phyloP scores from a whole-genome alignment of 2,329 filamentous ascomycete species.

The Pyrenophora tritici-repentis region DNA sequence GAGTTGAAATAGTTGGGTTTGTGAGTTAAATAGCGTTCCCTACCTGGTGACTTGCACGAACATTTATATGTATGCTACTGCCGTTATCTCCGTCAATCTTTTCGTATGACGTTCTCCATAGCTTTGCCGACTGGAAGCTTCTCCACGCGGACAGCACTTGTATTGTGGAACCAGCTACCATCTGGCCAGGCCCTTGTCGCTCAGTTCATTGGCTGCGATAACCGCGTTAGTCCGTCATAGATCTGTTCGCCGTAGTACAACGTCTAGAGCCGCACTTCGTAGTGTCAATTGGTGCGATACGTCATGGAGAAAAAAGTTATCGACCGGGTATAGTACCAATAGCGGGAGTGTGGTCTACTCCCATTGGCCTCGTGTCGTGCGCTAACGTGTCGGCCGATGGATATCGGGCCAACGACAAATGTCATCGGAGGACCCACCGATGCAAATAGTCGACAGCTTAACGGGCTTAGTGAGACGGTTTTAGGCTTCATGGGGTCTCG shows the following conservation, averaged over 20 bases:
- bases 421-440: neutral
- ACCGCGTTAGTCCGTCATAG: slow-evolving; percentile 1
- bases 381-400: slow-evolving; percentile 6
- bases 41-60: neutral
- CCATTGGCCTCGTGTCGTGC: slow-evolving; percentile 10
- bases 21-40: neutral
- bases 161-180: neutral
- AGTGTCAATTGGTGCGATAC: neutral
- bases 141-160: neutral
- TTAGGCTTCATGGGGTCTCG: neutral
- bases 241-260: neutral
- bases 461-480: slow-evolving; percentile 1
- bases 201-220: slow-evolving; percentile 1
- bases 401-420: slow-evolving; percentile 1
- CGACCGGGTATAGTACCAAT: neutral
- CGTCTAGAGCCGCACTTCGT: neutral
- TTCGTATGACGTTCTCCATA: slow-evolving; percentile 7
- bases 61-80: slow-evolving; percentile 3
- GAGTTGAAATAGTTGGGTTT: neutral
- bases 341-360: slow-evolving; percentile 2
- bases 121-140: slow-evolving; percentile 2
- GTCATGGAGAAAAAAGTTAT: slow-evolving; percentile 10
- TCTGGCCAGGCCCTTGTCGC: neutral
- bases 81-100: slow-evolving; percentile 5
- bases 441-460: neutral